phyloP scores from a whole-genome alignment of 805 yeast species.

The Tetrapisispora nanseiensis region DNA sequence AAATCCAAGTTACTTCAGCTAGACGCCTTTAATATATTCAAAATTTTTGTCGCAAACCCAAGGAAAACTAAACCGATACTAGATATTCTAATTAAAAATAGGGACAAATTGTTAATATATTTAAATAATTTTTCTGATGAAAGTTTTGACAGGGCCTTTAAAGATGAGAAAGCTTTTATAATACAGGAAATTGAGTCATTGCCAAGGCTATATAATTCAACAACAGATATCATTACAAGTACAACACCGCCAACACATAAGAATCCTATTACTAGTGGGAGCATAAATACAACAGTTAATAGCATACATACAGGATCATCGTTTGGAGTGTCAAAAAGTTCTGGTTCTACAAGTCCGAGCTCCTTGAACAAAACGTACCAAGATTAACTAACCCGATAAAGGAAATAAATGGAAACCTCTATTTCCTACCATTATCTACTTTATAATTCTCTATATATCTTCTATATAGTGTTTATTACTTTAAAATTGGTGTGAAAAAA shows the following conservation, averaged over 20 bases:
- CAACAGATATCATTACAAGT: conserved; percentile 5
- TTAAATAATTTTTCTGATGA: conserved; percentile 53
- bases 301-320: not conserved
- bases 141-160: conserved; percentile 50
- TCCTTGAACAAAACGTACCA: not conserved
- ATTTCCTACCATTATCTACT: too few species aligned
- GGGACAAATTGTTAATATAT: conserved; percentile 63
- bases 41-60: conserved; percentile 94
- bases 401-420: not conserved
- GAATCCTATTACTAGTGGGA: not conserved
- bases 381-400: not conserved
- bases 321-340: not conserved
- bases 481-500: not conserved
- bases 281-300: not conserved
- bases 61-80: conserved; percentile 68
- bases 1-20: conserved; percentile 79
- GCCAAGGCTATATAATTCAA: conserved; percentile 44
- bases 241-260: not conserved
- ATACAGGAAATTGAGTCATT: conserved; percentile 61
- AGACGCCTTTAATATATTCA: conserved; percentile 89
- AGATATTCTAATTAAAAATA: conserved; percentile 77
- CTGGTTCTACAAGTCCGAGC: not conserved
- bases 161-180: conserved; percentile 75
- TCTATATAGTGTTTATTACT: too few species aligned
- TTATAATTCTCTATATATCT: too few species aligned